Evolutionary conservation across 768 basidiomycete genomes (phyloP).

Genomic region (Sporobolomyces phaffii): DNA sequence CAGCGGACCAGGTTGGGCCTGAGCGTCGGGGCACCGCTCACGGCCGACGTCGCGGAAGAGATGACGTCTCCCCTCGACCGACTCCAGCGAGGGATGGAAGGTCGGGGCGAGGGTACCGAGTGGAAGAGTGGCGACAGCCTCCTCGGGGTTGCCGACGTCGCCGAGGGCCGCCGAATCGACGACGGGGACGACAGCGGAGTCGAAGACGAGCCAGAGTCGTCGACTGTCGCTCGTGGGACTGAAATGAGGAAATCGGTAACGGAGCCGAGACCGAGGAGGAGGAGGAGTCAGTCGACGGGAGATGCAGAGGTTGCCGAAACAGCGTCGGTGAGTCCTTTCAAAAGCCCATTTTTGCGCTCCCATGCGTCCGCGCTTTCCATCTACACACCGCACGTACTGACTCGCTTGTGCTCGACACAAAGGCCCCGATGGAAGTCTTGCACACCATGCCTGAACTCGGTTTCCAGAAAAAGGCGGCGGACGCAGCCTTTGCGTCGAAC

Average conservation of each 20-base stretch:
- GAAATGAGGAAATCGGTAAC: conserved; percentile 47
- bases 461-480: conserved; percentile 36
- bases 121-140: conserved; percentile 27
- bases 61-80: conserved; percentile 34
- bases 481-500: conserved; percentile 9
- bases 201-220: conserved; percentile 38
- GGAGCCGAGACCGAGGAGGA: conserved; percentile 54
- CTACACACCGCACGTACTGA: too few relatives aligned
- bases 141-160: conserved; percentile 17
- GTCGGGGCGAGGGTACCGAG: neutral
- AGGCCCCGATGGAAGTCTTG: conserved; percentile 18
- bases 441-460: conserved; percentile 33
- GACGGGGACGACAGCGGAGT: conserved; percentile 53
- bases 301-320: conserved; percentile 55
- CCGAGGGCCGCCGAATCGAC: neutral
- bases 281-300: conserved; percentile 72
- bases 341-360: too few relatives aligned
- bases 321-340: neutral
- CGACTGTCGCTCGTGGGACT: neutral
- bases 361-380: too few relatives aligned
- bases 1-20: conserved; percentile 12
- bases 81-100: conserved; percentile 21
- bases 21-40: conserved; percentile 21
- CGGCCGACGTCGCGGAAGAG: conserved; percentile 24
- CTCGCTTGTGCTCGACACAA: neutral